Conservation (phyloP, 805 yeast species). For the Teunomyces barrocoloradensis region DNA sequence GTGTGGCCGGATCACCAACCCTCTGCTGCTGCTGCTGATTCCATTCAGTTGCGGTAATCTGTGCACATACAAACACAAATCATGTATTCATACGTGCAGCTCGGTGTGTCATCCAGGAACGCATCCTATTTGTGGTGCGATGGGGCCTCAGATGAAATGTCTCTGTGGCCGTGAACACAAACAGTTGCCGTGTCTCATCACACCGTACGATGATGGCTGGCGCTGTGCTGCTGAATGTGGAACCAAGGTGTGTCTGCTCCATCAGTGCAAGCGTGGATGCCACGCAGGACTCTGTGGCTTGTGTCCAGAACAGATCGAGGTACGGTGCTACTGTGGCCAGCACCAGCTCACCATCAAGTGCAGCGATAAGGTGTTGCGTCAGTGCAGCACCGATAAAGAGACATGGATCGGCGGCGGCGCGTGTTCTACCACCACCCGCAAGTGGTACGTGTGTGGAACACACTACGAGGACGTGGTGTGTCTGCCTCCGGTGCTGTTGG, state of each 20-base stretch:
- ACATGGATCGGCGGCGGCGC: constrained; percentile 32
- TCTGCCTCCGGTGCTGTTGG: constrained; percentile 39
- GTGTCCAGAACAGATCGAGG: constrained; percentile 50
- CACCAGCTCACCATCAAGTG: constrained; percentile 45
- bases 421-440: constrained; percentile 43
- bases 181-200: constrained; percentile 71
- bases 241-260: constrained; percentile 64
- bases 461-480: constrained; percentile 53
- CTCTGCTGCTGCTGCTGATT: constrained; percentile 47
- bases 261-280: constrained; percentile 60
- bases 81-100: constrained; percentile 74
- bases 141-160: constrained; percentile 70
- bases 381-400: constrained; percentile 15
- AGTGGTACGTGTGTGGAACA: constrained; percentile 59
- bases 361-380: constrained; percentile 38
- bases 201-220: constrained; percentile 70
- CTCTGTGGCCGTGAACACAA: constrained; percentile 66
- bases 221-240: constrained; percentile 61
- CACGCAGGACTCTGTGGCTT: constrained; percentile 83
- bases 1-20: constrained; percentile 81
- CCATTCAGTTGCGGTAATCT: constrained; percentile 92
- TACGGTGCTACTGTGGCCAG: constrained; percentile 76
- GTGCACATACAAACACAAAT: constrained; percentile 54
- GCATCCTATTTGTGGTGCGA: constrained; percentile 76
- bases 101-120: constrained; percentile 86